Base-by-base conservation (phyloP, 106 monocot species). In the Alisma plantagoaquatica region DNA sequence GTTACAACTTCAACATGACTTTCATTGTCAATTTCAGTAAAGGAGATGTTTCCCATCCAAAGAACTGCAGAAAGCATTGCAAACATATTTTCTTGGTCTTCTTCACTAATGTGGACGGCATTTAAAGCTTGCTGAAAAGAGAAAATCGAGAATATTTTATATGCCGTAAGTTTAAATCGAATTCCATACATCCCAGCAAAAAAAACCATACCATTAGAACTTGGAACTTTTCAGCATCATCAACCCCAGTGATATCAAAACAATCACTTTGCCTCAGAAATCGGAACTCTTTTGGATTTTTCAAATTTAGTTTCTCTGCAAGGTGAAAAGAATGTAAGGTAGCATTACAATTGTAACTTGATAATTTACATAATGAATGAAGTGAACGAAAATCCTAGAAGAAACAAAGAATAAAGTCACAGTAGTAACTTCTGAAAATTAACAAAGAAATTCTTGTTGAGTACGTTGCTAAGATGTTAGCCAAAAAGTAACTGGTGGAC, bases 141-240 rank as follows among this genome's bases (percentile, higher is more conserved):
- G 17, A 27, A 29, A 60, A 29, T 10, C 10, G 19, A 43, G 21
- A 30, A 35, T 28, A 29, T n/a, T n/a, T n/a, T n/a, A n/a, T n/a
- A n/a, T n/a, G n/a, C n/a, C n/a, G n/a, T n/a, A n/a, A n/a, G n/a
- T n/a, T n/a, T n/a, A n/a, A n/a, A n/a, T n/a, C n/a, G n/a, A n/a
- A n/a, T n/a, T n/a, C n/a, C n/a, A n/a, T n/a, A n/a, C n/a, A n/a
- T n/a, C n/a, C n/a, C n/a, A n/a, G n/a, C n/a, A n/a, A n/a, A 14
- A 38, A 6, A 38, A 38, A 38, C 6, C 9, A 14, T 72, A 98
- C 96, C 96, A 59, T 62, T 9, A 98, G 67, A 71, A 49, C 25
- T 23, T 47, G 76, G 53, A 98, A 98, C 74, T 79, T 89, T 82
- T 89, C 78, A 60, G 90, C 70, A 77, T 98, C 96, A 76, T 90